A percentile compares a stretch with the other conserved stretches of the same genome.
Conservation (phyloP, 2,329 filamentous ascomycete genomes). For the Trichoderma sp. region DNA sequence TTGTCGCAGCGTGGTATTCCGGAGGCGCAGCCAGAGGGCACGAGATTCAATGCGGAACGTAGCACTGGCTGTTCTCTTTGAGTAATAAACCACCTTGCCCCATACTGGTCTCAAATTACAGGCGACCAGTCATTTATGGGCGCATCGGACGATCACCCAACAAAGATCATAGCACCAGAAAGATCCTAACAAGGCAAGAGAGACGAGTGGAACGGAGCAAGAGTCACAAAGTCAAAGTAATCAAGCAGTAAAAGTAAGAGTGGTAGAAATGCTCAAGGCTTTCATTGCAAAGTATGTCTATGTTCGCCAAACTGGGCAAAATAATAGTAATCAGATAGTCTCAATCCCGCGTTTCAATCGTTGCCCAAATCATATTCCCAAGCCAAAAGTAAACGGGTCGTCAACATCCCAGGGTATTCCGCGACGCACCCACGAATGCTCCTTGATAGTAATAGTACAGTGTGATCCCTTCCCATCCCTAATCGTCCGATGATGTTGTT, state of each 20-base stretch:
- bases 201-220: background rate
- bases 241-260: background rate
- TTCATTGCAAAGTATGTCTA: slow-evolving; percentile 18
- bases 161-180: slow-evolving; percentile 18
- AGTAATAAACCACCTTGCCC: slow-evolving; percentile 23
- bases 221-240: background rate
- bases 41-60: slow-evolving; percentile 22
- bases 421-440: slow-evolving; percentile 25
- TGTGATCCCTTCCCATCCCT: slow-evolving; percentile 16
- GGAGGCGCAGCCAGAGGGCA: slow-evolving; percentile 16
- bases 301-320: slow-evolving; percentile 16
- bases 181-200: background rate
- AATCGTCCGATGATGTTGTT: slow-evolving; percentile 15
- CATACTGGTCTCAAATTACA: slow-evolving; percentile 24
- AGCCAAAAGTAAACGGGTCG: slow-evolving; percentile 1
- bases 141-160: slow-evolving; percentile 24
- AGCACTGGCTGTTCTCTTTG: slow-evolving; percentile 9
- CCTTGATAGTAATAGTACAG: slow-evolving; percentile 21
- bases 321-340: background rate
- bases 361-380: slow-evolving; percentile 19
- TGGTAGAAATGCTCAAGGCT: slow-evolving; percentile 7
- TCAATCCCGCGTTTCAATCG: slow-evolving; percentile 25
- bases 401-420: slow-evolving; percentile 27
- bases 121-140: slow-evolving; percentile 23
- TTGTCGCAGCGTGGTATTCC: slow-evolving; percentile 3